Evolutionary conservation across 2,329 filamentous ascomycete genomes (phyloP).

Genomic region (Drechslerella dactyloides): DNA sequence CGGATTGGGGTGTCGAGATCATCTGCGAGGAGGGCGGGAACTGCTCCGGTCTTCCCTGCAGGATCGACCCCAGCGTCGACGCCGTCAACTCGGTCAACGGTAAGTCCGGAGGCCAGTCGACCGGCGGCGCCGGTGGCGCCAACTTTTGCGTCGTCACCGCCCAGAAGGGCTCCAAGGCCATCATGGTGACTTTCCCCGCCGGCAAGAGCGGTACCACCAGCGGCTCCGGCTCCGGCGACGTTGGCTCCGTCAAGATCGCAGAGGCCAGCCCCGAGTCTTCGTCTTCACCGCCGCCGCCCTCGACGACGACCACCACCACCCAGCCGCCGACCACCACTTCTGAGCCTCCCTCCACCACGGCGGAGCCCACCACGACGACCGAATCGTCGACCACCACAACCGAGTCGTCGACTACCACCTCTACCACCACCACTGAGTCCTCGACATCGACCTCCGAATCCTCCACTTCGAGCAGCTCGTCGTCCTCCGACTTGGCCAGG

Average conservation of each 20-base stretch:
- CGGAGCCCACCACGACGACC: conserved; percentile 10
- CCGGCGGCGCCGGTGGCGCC: conserved; percentile 69
- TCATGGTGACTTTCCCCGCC: conserved; percentile 67
- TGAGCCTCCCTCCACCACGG: conserved; percentile 18
- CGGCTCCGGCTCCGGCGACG: conserved; percentile 29
- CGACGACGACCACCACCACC: conserved; percentile 5
- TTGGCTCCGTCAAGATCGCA: conserved; percentile 9
- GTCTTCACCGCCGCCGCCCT: conserved; percentile 14
- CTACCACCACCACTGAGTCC: conserved; percentile 1
- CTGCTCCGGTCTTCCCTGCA: conserved; percentile 77
- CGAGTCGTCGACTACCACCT: conserved; percentile 14
- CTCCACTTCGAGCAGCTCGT: conserved; percentile 20
- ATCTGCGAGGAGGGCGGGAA: conserved; percentile 67
- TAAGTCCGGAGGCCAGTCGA: conserved; percentile 59
- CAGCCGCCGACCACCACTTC: conserved; percentile 20
- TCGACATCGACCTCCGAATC: conserved; percentile 14
- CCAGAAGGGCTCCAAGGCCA: conserved; percentile 69
- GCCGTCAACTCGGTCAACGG: conserved; percentile 68
- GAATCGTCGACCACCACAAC: conserved; percentile 20
- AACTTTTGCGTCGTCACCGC: conserved; percentile 80
- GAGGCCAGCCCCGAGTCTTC: not conserved
- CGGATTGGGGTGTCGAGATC: conserved; percentile 72
- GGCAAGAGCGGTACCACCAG: conserved; percentile 26
- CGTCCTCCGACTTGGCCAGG: conserved; percentile 6
- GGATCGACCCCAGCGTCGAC: conserved; percentile 68